phyloP scores from a whole-genome alignment of 2,329 filamentous ascomycete genomes.

The Clonostachys sp. region DNA sequence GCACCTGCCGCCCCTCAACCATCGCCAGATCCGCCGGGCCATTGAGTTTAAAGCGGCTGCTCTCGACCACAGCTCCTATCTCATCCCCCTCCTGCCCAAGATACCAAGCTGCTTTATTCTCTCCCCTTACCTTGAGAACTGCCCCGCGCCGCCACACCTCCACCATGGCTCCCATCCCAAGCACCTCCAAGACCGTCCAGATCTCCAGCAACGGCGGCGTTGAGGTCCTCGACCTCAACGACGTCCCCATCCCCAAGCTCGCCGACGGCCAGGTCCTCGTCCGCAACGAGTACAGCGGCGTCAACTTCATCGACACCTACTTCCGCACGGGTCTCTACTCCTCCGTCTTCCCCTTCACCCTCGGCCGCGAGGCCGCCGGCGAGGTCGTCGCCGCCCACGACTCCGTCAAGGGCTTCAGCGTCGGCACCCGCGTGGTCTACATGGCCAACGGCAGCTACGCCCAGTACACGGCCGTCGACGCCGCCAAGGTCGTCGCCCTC shows the following conservation, averaged over 20 bases:
- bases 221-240: conserved; percentile 68
- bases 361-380: conserved; percentile 77
- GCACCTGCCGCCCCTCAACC: too few relatives aligned
- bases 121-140: too few relatives aligned
- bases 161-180: conserved; percentile 69
- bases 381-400: conserved; percentile 59
- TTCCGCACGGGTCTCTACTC: conserved; percentile 82
- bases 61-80: too few relatives aligned
- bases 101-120: too few relatives aligned
- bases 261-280: conserved; percentile 72
- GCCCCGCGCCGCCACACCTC: background rate
- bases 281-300: conserved; percentile 72
- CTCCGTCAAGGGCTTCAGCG: conserved; percentile 48
- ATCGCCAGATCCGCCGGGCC: too few relatives aligned
- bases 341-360: conserved; percentile 66
- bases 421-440: conserved; percentile 69
- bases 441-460: conserved; percentile 49
- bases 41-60: too few relatives aligned
- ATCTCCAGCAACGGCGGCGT: conserved; percentile 61
- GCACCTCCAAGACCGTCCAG: conserved; percentile 66
- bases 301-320: conserved; percentile 92
- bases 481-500: conserved; percentile 53
- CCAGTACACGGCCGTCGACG: conserved; percentile 49
- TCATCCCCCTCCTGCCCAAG: too few relatives aligned
- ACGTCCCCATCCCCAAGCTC: conserved; percentile 63